Conservation (phyloP, 2,329 filamentous ascomycete genomes). For the Arthrobotrys megalospora region DNA sequence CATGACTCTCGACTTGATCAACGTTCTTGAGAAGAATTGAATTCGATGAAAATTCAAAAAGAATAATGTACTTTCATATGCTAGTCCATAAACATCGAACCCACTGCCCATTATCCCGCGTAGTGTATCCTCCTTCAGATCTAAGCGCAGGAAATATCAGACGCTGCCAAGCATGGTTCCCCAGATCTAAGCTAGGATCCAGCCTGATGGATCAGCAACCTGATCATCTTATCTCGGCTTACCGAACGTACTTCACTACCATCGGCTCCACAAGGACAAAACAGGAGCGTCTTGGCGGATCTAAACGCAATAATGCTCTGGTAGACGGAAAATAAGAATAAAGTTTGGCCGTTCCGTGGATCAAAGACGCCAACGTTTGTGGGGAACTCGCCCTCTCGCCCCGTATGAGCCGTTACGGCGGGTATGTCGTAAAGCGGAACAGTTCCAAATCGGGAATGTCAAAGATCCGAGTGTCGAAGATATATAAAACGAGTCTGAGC, state of each 20-base stretch:
- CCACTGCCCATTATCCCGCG: background rate
- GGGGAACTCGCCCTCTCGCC: conserved; percentile 38
- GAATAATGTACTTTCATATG: background rate
- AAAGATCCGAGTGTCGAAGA: conserved; percentile 1
- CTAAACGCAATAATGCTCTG: conserved; percentile 3
- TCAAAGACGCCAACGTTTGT: conserved; percentile 29
- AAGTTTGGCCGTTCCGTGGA: conserved; percentile 53
- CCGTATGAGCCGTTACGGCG: conserved; percentile 27
- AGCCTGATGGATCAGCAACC: background rate
- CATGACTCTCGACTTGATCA: background rate
- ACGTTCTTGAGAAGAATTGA: background rate
- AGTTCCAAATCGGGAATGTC: background rate
- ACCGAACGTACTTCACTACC: background rate
- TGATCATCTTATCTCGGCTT: conserved; percentile 37
- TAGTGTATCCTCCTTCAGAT: background rate
- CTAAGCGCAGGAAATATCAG: conserved; percentile 41
- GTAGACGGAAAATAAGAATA: conserved; percentile 54
- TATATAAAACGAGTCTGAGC: conserved; percentile 17
- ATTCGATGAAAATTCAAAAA: background rate
- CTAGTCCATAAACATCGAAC: background rate
- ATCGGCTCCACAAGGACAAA: conserved; percentile 49
- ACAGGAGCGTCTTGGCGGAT: conserved; percentile 42
- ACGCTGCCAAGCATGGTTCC: conserved; percentile 40
- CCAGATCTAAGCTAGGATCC: conserved; percentile 34
- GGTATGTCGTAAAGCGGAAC: background rate